Evolutionary conservation across 805 yeast species (phyloP).

Genomic region (Wickerhamiella alocasiicola): DNA sequence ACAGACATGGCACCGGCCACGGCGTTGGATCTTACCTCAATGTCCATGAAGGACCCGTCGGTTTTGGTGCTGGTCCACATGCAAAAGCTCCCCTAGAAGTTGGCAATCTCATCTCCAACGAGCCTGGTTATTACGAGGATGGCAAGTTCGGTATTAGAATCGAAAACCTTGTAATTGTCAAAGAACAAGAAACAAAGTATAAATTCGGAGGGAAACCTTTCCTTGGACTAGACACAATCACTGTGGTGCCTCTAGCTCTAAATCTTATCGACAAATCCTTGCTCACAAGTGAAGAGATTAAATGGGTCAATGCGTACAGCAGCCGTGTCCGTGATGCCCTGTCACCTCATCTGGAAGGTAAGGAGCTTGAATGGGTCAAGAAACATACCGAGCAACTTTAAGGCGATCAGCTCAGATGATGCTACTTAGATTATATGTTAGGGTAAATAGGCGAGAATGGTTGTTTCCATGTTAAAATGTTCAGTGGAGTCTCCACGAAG

Average conservation of each 20-base stretch:
- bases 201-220: constrained; percentile 46
- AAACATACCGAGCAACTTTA: background rate
- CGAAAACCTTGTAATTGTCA: constrained; percentile 66
- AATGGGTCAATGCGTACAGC: constrained; percentile 62
- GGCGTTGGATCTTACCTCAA: constrained; percentile 88
- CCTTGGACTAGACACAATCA: constrained; percentile 68
- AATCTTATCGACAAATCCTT: constrained; percentile 52
- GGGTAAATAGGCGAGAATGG: no score
- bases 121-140: constrained; percentile 88
- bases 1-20: constrained; percentile 93
- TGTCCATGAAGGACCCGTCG: constrained; percentile 93
- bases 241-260: constrained; percentile 71
- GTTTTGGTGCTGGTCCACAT: constrained; percentile 41
- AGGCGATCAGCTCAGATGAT: no score
- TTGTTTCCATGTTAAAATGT: no score
- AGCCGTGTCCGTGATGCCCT: constrained; percentile 41
- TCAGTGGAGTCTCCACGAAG: no score
- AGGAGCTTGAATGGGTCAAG: constrained; percentile 54
- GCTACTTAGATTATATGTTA: no score
- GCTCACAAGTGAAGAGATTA: constrained; percentile 48
- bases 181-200: constrained; percentile 29
- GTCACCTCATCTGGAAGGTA: constrained; percentile 37
- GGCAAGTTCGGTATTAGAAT: constrained; percentile 84
- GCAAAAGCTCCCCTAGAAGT: constrained; percentile 37
- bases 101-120: constrained; percentile 78